Conservation (phyloP, 192 early-diverging fungal genomes). For the Chytriomyces sp. region DNA sequence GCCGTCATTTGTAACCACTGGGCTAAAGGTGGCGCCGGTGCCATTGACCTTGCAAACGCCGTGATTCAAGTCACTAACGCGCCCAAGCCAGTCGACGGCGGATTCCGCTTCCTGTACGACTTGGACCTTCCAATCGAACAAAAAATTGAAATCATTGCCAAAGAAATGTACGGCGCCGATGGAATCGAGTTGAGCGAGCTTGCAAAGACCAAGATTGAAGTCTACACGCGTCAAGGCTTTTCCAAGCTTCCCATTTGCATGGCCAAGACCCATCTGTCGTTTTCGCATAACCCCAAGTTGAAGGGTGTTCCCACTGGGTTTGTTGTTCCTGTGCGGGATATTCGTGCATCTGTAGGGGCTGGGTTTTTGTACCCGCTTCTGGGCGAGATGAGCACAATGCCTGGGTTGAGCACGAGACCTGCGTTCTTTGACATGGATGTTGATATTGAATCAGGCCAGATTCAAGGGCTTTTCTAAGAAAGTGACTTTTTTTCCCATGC, state of each 20-base stretch:
- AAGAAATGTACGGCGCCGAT: constrained; percentile 94
- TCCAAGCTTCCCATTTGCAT: constrained; percentile 92
- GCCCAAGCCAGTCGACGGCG: constrained; percentile 14
- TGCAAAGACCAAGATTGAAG: constrained; percentile 87
- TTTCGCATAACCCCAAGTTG: constrained; percentile 89
- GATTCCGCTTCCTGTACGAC: constrained; percentile 92
- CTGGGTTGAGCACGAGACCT: constrained; percentile 92
- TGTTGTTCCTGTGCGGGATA: constrained; percentile 90
- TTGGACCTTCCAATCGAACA: constrained; percentile 73
- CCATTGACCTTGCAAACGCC: constrained; percentile 82
- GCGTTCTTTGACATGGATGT: constrained; percentile 97
- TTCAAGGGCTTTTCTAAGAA: constrained; percentile 85
- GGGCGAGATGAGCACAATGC: constrained; percentile 98
- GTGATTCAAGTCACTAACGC: constrained; percentile 74
- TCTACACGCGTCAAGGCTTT: constrained; percentile 88
- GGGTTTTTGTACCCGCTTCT: constrained; percentile 97
- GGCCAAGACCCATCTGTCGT: constrained; percentile 97
- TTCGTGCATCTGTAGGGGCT: constrained; percentile 94
- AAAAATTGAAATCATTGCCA: constrained; percentile 93
- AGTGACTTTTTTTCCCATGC: too few species aligned
- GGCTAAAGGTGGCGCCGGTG: constrained; percentile 92
- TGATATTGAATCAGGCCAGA: constrained; percentile 77
- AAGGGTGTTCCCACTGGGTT: constrained; percentile 93
- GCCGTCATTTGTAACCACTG: constrained; percentile 92
- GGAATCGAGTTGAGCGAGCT: constrained; percentile 83